Conservation (phyloP, 768 basidiomycete genomes). For the Tulasnella sp. region DNA sequence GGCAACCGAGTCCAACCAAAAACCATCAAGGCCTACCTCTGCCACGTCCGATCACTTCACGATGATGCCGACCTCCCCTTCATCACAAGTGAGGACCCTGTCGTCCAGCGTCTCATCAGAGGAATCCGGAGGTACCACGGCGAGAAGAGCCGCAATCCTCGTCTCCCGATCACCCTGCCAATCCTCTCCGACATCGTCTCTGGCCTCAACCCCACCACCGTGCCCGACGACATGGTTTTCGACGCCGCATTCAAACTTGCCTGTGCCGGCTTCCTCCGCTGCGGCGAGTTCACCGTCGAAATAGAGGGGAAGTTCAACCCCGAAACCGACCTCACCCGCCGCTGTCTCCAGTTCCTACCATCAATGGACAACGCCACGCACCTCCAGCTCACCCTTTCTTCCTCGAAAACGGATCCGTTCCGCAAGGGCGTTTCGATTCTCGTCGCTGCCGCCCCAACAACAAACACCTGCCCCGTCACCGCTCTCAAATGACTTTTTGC, state of each 20-base stretch:
- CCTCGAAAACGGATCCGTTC: constrained; percentile 31
- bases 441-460: too few relatives aligned
- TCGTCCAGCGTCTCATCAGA: constrained; percentile 22
- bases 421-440: constrained; percentile 20
- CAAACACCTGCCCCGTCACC: constrained; percentile 10
- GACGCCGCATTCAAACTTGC: constrained; percentile 17
- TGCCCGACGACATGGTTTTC: background rate
- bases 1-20: too few relatives aligned
- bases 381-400: constrained; percentile 22
- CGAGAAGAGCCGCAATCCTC: constrained; percentile 19
- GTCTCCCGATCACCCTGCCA: constrained; percentile 23
- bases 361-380: constrained; percentile 16
- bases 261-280: too few relatives aligned
- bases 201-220: constrained; percentile 1
- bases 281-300: too few relatives aligned
- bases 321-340: constrained; percentile 19
- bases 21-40: too few relatives aligned
- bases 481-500: constrained; percentile 11
- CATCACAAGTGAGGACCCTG: constrained; percentile 21
- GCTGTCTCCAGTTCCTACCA: constrained; percentile 23
- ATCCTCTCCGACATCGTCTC: too few relatives aligned
- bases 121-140: constrained; percentile 25
- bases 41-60: too few relatives aligned
- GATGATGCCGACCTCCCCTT: too few relatives aligned
- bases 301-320: constrained; percentile 17